Evolutionary conservation across 192 early-diverging fungal genomes (phyloP).

Genomic region (Entrophospora sp.): DNA sequence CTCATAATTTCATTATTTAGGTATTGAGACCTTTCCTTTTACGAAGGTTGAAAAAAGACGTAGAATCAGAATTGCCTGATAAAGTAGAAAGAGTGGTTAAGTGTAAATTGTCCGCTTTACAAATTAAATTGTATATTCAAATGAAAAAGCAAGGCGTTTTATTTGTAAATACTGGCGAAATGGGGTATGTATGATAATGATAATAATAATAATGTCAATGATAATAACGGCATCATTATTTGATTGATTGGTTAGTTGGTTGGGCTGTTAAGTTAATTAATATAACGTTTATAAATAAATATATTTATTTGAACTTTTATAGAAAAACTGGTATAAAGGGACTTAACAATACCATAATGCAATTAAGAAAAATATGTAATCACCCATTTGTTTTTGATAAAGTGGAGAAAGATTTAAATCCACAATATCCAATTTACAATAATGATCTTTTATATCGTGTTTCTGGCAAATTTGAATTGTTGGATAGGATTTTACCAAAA

Average conservation of each 20-base stretch:
- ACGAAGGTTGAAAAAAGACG: constrained; percentile 94
- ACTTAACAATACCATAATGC: constrained; percentile 96
- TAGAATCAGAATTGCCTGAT: constrained; percentile 94
- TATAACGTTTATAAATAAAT: too few species aligned
- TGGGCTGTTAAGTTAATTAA: too few species aligned
- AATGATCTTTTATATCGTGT: constrained; percentile 75
- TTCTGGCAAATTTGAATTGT: constrained; percentile 93
- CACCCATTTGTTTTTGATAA: constrained; percentile 97
- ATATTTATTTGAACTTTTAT: background rate
- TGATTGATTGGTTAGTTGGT: too few species aligned
- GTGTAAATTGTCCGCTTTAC: constrained; percentile 83
- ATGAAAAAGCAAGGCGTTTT: constrained; percentile 72
- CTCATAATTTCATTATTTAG: background rate
- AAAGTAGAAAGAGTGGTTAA: constrained; percentile 93
- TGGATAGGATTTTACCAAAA: constrained; percentile 94
- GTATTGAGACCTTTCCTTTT: constrained; percentile 93
- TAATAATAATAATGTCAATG: too few species aligned
- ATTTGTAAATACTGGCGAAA: constrained; percentile 53
- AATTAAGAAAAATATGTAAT: constrained; percentile 96
- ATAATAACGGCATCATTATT: too few species aligned
- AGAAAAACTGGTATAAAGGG: constrained; percentile 58
- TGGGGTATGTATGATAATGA: constrained; percentile 57
- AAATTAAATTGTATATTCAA: constrained; percentile 75
- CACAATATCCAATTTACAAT: constrained; percentile 45
- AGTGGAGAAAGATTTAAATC: constrained; percentile 80